These are phyloP conservation scores for Chrysosphaeria jannelii DNA, from an alignment of 2,329 filamentous ascomycete genomes.

Conservation along the genomic window DNA sequence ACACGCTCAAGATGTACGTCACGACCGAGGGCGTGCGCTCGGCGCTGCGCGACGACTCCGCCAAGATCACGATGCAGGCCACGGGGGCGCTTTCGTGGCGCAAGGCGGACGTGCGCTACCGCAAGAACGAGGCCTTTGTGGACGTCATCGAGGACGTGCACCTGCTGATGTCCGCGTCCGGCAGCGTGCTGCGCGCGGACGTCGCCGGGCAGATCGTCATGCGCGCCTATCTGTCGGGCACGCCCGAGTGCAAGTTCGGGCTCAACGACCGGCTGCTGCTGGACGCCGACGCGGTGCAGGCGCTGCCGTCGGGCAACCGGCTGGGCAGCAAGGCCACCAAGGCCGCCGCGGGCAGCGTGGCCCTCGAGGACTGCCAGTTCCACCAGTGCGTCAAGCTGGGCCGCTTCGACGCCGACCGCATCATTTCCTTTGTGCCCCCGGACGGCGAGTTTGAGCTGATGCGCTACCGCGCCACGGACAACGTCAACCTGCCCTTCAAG, in stretches of 20 bases:
- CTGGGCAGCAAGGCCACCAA: conserved; percentile 72
- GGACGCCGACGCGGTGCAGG: conserved; percentile 40
- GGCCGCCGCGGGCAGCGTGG: conserved; percentile 82
- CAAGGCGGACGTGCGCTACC: conserved; percentile 90
- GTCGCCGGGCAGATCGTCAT: conserved; percentile 96
- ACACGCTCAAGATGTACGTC: conserved; percentile 99
- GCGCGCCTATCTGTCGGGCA: conserved; percentile 89
- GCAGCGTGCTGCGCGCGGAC: conserved; percentile 78
- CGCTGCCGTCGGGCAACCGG: conserved; percentile 42
- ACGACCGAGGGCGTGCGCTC: conserved; percentile 97
- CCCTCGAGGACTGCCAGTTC: conserved; percentile 92
- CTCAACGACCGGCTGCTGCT: conserved; percentile 83
- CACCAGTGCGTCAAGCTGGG: conserved; percentile 96
- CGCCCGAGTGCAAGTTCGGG: conserved; percentile 95
- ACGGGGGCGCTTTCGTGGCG: conserved; percentile 93
- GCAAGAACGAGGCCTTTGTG: conserved; percentile 97
- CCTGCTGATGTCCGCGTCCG: conserved; percentile 92
- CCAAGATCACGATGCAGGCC: conserved; percentile 97
- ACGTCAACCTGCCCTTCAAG: conserved; percentile 95
- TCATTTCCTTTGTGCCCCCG: conserved; percentile 88
- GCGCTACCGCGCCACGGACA: conserved; percentile 93
- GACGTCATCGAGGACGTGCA: conserved; percentile 99
- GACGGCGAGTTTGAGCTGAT: conserved; percentile 97
- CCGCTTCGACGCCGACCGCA: conserved; percentile 86
- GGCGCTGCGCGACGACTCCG: conserved; percentile 65